Conservation (phyloP, 179 eudicot genomes). For the Camellia oleifera region DNA sequence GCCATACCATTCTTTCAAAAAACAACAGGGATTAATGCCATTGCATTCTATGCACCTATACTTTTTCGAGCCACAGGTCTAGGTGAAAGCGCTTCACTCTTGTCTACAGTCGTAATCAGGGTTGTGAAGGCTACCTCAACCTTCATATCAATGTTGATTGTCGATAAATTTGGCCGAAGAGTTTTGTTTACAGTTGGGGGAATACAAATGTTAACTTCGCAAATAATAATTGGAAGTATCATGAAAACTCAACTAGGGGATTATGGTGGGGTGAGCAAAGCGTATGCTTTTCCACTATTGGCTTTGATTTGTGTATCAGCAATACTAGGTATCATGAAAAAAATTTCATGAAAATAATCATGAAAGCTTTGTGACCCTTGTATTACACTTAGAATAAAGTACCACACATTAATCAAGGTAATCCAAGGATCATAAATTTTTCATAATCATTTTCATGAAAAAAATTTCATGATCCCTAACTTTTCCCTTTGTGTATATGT, state of each 20-base stretch:
- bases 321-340: no score
- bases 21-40: slow-evolving; percentile 36
- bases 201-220: slow-evolving; percentile 23
- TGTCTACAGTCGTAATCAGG: slow-evolving; percentile 23
- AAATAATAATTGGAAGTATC: slow-evolving; percentile 24
- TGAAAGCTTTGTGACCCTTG: no score
- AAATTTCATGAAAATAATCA: no score
- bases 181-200: slow-evolving; percentile 21
- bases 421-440: no score
- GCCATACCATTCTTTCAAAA: slow-evolving; percentile 35
- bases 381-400: no score
- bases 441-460: no score
- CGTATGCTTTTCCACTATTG: slow-evolving; percentile 19
- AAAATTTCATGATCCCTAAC: no score
- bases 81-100: slow-evolving; percentile 32
- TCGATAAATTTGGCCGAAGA: slow-evolving; percentile 29
- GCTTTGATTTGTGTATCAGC: slow-evolving; percentile 19
- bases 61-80: slow-evolving; percentile 30
- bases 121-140: slow-evolving; percentile 20
- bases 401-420: no score
- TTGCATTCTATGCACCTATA: slow-evolving; percentile 33
- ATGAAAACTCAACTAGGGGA: slow-evolving; percentile 31
- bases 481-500: slow-evolving; percentile 20
- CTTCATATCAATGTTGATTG: slow-evolving; percentile 19
- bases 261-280: slow-evolving; percentile 31